These are phyloP conservation scores for Ministeria vibrans DNA, from an alignment of 78 protist genomes.

Conservation along the genomic window DNA sequence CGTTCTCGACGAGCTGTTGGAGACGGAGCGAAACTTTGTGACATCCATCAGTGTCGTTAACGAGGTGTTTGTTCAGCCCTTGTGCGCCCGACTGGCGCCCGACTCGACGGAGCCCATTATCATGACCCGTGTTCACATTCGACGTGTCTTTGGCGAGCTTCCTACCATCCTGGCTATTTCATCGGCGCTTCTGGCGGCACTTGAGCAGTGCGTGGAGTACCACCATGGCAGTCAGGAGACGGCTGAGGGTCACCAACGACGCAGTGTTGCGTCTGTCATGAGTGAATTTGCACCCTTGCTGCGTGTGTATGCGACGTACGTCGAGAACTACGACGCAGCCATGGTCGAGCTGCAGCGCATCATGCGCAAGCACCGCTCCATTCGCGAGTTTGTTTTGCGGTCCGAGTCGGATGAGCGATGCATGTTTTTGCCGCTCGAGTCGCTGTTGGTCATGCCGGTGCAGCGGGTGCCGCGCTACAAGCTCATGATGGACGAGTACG, in stretches of 20 bases:
- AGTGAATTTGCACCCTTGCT: background rate
- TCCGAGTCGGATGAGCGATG: background rate
- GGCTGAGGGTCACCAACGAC: background rate
- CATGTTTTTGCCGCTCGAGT: background rate
- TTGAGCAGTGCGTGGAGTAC: background rate
- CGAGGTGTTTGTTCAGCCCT: background rate
- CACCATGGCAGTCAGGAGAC: no score
- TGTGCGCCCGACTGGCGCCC: background rate
- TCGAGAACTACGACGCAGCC: background rate
- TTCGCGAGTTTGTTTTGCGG: background rate
- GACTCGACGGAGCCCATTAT: background rate
- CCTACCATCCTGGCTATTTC: no score
- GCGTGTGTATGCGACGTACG: background rate
- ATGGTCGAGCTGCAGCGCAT: background rate
- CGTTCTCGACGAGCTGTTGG: no score
- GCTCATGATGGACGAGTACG: conserved; percentile 11
- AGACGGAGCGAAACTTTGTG: conserved; percentile 2
- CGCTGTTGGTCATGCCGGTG: conserved; percentile 25
- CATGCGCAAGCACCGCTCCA: background rate
- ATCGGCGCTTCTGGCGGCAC: background rate
- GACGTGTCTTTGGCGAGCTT: no score
- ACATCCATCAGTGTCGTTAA: background rate
- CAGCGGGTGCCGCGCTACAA: conserved; percentile 36
- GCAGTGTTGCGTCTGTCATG: background rate
- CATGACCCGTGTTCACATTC: background rate